Base-by-base conservation (phyloP, 805 yeast species). In the Ogataea corticis region DNA sequence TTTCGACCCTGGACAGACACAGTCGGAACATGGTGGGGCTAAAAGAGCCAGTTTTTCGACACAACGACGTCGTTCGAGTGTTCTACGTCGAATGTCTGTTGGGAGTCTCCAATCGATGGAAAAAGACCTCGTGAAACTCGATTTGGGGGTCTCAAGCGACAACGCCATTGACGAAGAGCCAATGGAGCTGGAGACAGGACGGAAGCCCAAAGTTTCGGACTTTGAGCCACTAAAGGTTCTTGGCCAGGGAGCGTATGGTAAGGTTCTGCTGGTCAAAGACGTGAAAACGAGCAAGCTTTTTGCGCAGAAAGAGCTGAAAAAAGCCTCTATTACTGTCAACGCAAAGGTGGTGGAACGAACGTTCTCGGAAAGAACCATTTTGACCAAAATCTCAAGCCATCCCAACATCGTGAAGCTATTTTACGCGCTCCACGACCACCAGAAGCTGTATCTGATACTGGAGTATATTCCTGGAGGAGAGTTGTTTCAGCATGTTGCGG, bases 401-500 rank as follows among this genome's bases (percentile, higher is more conserved):
- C 90, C 87, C 2, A 85, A 84, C 55, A 87, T 89, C 48, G 96
- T 89, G 16, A 85, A 85, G 62, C 70, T 89, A 23, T 87, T 80
- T 58, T 88, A 86, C 58, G 91, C 96, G 2, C 77, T 89, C 49
- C 96, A 89, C 65, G 96, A 89, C 60, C 66, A 75, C 30, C 72
- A 78, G 30, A 86, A 84, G 59, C 73, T 89, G 27, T 89, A 89
- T 57, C 61, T 89, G 30, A 73, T 87, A 23, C 66, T 89, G 42
- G 94, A 89, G 60, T 89, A 85, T 58, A 82, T 90, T 13, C 92
- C 89, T n/a, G 96, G 96, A 5, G 96, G 96, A 17, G 96, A 89
- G 63, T 65, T 89, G 27, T 89, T 77, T 57, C 79, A 77, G 42
- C 85, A 83, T 60, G 62, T 82, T 48, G 79, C 80, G 2, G 51